Base-by-base conservation (phyloP, 371 early-diverging fungal species). In the Rhizopus delemar region DNA sequence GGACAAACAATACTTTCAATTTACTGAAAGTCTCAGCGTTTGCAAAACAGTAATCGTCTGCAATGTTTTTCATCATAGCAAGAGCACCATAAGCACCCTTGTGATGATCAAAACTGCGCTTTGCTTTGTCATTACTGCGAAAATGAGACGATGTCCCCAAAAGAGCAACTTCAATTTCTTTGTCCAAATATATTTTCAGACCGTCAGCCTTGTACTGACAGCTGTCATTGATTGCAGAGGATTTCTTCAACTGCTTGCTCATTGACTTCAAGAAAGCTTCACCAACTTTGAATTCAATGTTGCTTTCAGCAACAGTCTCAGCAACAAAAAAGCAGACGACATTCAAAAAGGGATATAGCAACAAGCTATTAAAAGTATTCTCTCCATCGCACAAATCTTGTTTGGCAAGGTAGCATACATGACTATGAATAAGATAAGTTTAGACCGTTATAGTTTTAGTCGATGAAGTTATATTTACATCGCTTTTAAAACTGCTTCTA, bases 261-360 rank as follows among this genome's bases (percentile, higher is more conserved):
- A 38, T 38, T 38, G 38, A 38, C 38, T 38, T 38, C 2, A 38
- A 2, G 38, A 38, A 38, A 2, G 38, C 22, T 22, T 22, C 22
- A 22, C 22, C 22, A 22, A 22, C 22, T 2, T 22, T 22, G 2
- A 22, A 22, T 22, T 22, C 22, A 22, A 22, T 2, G 22, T 22
- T 22, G 22, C 22, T 38, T 38, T 2, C 38, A 38, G 38, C 38
- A 38, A 38, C 38, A 8, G 38, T 2, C 8, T 38, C 38, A 38
- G 38, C 38, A 38, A 38, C 38, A 38, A 38, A 38, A 38, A 38
- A 8, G 38, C 38, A 38, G 11, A 38, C 38, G 46, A 51, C 33
- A 41, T 55, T 54, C 8, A 61, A 43, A 55, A 61, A 61, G 43
- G 61, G 61, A n/a, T 55, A 61, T 41, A 61, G 13, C 48, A 61